Base-by-base conservation (phyloP, 805 yeast genomes). In the Yamadazyma ubonensis region DNA sequence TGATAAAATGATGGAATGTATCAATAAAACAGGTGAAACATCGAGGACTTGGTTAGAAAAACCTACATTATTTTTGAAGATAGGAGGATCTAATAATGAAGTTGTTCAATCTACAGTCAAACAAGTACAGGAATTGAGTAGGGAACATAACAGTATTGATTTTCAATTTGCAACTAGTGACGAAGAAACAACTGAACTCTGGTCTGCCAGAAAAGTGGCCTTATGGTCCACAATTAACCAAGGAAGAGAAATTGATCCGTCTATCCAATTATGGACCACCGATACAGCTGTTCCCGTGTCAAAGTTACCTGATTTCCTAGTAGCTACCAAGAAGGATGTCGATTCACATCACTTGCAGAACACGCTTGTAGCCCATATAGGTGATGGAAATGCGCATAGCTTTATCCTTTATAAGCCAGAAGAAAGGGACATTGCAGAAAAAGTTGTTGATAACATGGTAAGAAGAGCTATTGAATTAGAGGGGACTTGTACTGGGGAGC, bases 401-500 rank as follows among this genome's bases (percentile, higher is more conserved):
- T 68, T 82, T 44, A 70, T 85, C 17, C 63, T 82, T 5, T 83
- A 79, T 58, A 71, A 70, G 33, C 76, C 78, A 0, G 73, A 74
- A 15, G 75, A 79, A 47, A 51, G 65, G 14, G 59, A 63, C 1
- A 58, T 57, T 16, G 81, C 78, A 2, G 53, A 51, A 22, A 43
- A 38, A n/a, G 55, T 58, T 10, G 63, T 57, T 3, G 51, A 53
- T 27, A 55, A 52, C 36, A 55, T 56, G 55, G 59, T 58, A 1
- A 46, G 56, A 42, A 36, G 63, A 27, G 61, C 63, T 7, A 47
- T 58, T 14, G 43, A 34, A 6, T 45, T 28, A 21, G 90, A 85
- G 35, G 93, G 95, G 1, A 86, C 95, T 1, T 82, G 89, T 51
- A 83, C 91, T 8, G 95, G 95, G 29, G 95, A 86, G 53, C 95